phyloP scores from a whole-genome alignment of 2,329 filamentous ascomycete genomes.

The Fusarium sp. region DNA sequence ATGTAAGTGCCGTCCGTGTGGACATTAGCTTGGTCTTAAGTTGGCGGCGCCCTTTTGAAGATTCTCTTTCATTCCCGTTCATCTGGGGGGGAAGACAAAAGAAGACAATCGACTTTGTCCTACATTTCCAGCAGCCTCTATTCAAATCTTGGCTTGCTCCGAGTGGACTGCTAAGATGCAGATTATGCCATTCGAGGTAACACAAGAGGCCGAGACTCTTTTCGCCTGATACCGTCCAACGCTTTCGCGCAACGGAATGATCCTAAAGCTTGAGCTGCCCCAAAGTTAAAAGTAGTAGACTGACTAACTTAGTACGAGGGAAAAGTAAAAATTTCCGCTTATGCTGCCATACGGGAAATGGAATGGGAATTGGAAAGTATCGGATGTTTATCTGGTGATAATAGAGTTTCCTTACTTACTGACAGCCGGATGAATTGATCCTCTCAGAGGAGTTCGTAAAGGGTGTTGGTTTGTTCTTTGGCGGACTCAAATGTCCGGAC shows the following conservation, averaged over 20 bases:
- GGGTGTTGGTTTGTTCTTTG: slow-evolving; percentile 3
- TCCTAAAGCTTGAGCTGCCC: background rate
- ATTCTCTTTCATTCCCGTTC: slow-evolving; percentile 11
- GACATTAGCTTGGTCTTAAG: slow-evolving; percentile 9
- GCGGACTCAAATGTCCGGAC: slow-evolving; percentile 25
- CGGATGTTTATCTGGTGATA: background rate
- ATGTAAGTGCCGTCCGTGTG: too few relatives aligned
- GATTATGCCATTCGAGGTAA: slow-evolving; percentile 8
- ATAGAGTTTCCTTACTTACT: slow-evolving; percentile 1
- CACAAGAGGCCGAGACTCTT: slow-evolving; percentile 21
- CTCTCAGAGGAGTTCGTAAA: background rate
- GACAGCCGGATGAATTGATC: background rate
- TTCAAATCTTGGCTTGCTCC: background rate
- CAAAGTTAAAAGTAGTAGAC: slow-evolving; percentile 8
- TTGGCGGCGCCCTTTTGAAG: slow-evolving; percentile 25
- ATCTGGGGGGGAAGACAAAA: background rate
- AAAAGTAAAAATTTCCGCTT: slow-evolving; percentile 12
- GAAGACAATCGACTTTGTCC: background rate
- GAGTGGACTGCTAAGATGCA: slow-evolving; percentile 3
- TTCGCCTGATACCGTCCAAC: slow-evolving; percentile 11
- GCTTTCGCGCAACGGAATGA: background rate
- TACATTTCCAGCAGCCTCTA: background rate
- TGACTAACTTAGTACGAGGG: background rate
- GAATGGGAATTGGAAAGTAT: slow-evolving; percentile 29
- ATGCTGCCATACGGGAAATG: slow-evolving; percentile 22